Percentiles rank a stretch among this genome's conserved stretches.
Evolutionary conservation across 2,329 filamentous ascomycete genomes (phyloP).

Genomic region (Cordyceps tenuipes): DNA sequence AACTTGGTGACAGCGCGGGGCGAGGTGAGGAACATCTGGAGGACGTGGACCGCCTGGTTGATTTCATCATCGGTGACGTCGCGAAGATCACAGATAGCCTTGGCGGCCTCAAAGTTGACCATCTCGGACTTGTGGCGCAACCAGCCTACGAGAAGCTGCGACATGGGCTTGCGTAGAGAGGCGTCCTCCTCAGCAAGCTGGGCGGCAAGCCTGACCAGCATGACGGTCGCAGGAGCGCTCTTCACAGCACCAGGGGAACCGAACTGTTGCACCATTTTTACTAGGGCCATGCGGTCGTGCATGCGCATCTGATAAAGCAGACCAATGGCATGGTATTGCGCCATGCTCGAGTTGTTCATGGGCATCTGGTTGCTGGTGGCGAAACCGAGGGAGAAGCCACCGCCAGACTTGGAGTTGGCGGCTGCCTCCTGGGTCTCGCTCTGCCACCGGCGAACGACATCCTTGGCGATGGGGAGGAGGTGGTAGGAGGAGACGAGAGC

Average conservation of each 20-base stretch:
- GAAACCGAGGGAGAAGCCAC: constrained; percentile 87
- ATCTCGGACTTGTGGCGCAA: constrained; percentile 97
- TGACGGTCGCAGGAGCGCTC: constrained; percentile 84
- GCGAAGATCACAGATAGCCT: constrained; percentile 91
- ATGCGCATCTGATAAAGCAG: constrained; percentile 95
- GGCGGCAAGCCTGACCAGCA: constrained; percentile 86
- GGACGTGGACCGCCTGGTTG: constrained; percentile 82
- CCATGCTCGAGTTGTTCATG: constrained; percentile 94
- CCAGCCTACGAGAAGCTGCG: constrained; percentile 93
- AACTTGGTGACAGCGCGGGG: constrained; percentile 96
- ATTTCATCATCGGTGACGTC: constrained; percentile 91
- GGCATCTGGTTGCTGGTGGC: constrained; percentile 64
- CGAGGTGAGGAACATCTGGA: constrained; percentile 94
- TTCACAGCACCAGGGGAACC: constrained; percentile 85
- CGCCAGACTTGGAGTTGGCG: constrained; percentile 77
- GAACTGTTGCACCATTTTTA: constrained; percentile 99
- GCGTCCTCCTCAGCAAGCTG: constrained; percentile 91
- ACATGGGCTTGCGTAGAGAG: constrained; percentile 88
- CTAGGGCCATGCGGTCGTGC: constrained; percentile 94
- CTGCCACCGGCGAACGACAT: constrained; percentile 95
- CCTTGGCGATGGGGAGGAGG: constrained; percentile 87
- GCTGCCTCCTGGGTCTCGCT: constrained; percentile 97
- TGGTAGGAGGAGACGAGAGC: constrained; percentile 96
- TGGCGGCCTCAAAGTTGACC: constrained; percentile 98
- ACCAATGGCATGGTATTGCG: constrained; percentile 96